Base-by-base conservation (phyloP, 768 basidiomycete species). In the Russula emetica region DNA sequence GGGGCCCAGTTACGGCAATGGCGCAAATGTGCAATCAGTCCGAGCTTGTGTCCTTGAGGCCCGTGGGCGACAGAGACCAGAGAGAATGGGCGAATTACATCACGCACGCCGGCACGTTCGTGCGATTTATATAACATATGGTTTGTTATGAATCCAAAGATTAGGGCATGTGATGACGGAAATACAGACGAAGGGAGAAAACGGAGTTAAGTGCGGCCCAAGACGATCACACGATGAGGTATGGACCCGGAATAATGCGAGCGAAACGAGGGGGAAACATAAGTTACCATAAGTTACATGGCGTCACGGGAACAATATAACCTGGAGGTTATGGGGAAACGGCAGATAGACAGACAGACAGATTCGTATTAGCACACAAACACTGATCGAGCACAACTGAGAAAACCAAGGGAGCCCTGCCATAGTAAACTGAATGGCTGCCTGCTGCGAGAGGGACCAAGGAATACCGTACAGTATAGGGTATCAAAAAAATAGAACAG, bases 141-240 rank as follows among this genome's bases (percentile, higher is more conserved):
- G 22, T 61, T 51, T 50, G 45, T 57, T 22, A 51, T 42, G 49
- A 51, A 51, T 62, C 51, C 26, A 26, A 45, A 40, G 28, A 62
- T 62, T 57, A 57, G 55, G 61, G 61, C 32, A 54, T 30, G 18
- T 45, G 49, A 38, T 58, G 54, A 55, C 57, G 63, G 45, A 55
- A 55, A 55, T 56, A 49, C 30, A 32, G 20, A 50, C 55, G 30
- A 47, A 61, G 45, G 47, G 61, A 50, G 54, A 50, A 62, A 49
- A 56, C 54, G 54, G 45, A 49, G 54, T 50, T 50, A 34, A 47
- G 20, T 55, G 53, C 44, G 53, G 32, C 60, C 60, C 16, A 20
- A 60, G 24, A 40, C 20, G 38, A 52, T 53, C 40, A 9, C 20
- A 51, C 28, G 26, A 40, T 51, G 36, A 55, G 58, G 26, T 18